Percentiles rank a stretch among this genome's conserved stretches.
phyloP scores from a whole-genome alignment of 1,284 basidiomycete species.

The Cryptococcus sp. region DNA sequence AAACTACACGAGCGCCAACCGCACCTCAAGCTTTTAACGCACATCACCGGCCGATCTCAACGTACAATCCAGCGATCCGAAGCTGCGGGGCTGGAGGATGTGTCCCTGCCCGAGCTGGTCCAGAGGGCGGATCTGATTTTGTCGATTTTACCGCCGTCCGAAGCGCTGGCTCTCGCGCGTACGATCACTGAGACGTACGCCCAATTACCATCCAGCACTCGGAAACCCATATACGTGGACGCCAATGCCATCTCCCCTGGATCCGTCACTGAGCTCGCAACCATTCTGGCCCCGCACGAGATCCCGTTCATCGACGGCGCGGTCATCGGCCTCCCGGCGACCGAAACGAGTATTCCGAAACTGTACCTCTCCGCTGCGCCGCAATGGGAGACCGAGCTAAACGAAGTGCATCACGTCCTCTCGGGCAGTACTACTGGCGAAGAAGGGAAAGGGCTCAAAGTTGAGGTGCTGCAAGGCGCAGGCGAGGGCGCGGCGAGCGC shows the following conservation, averaged over 20 bases:
- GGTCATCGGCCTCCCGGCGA: conserved; percentile 22
- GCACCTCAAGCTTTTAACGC: conserved; percentile 16
- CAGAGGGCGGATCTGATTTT: conserved; percentile 18
- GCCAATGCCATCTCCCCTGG: conserved; percentile 25
- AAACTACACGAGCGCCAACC: conserved; percentile 19
- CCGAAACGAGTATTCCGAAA: conserved; percentile 10
- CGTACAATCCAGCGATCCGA: conserved; percentile 7
- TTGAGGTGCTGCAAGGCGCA: conserved; percentile 11
- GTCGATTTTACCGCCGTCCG: conserved; percentile 24
- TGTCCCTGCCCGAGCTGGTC: conserved; percentile 12
- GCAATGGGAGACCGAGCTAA: conserved; percentile 2
- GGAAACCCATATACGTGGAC: conserved; percentile 20
- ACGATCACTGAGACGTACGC: conserved; percentile 2
- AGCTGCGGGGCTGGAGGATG: conserved; percentile 9
- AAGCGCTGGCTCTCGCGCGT: conserved; percentile 16
- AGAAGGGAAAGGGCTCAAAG: conserved; percentile 8
- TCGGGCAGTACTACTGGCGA: conserved; percentile 4
- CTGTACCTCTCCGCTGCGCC: conserved; percentile 17
- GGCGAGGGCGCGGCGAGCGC: conserved; percentile 26
- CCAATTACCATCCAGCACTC: neutral
- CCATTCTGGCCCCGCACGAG: neutral
- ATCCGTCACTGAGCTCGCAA: conserved; percentile 8
- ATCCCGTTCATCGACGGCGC: conserved; percentile 21
- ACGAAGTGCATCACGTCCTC: conserved; percentile 2
- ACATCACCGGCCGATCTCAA: conserved; percentile 10